phyloP scores from a whole-genome alignment of 768 basidiomycete species.

The Chiua virens region DNA sequence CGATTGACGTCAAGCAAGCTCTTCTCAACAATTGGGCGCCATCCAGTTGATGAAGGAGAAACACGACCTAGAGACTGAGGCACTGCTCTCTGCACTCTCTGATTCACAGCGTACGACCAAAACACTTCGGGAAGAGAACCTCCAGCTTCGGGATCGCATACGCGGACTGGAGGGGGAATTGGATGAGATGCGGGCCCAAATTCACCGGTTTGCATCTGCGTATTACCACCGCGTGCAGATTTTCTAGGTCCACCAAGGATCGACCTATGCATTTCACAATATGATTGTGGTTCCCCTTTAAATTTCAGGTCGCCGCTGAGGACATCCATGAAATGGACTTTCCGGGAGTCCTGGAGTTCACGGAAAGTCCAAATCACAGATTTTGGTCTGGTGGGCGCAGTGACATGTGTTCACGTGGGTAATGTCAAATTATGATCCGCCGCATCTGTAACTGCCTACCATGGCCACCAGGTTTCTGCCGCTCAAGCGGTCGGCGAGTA shows the following conservation, averaged over 20 bases:
- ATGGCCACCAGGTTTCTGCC: slow-evolving; percentile 59
- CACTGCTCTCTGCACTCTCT: slow-evolving; percentile 67
- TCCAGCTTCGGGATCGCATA: slow-evolving; percentile 38
- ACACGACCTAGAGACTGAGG: slow-evolving; percentile 68
- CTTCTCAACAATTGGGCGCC: slow-evolving; percentile 46
- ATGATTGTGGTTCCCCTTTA: no score
- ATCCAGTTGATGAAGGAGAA: slow-evolving; percentile 57
- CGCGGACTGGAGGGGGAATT: slow-evolving; percentile 33
- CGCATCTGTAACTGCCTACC: not conserved
- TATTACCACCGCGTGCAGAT: slow-evolving; percentile 10
- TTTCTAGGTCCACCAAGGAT: slow-evolving; percentile 20
- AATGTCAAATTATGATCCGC: no score
- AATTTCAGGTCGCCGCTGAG: no score
- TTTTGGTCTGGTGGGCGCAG: no score
- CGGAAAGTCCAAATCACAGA: no score
- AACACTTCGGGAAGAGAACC: slow-evolving; percentile 68
- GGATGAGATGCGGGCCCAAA: slow-evolving; percentile 24
- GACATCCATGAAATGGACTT: no score
- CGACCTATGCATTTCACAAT: slow-evolving; percentile 15
- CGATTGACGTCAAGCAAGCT: no score
- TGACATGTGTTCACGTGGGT: no score
- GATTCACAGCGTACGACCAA: slow-evolving; percentile 71
- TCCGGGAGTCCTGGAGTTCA: no score
- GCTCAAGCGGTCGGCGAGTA: slow-evolving; percentile 88
- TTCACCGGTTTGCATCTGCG: slow-evolving; percentile 22